phyloP scores from a whole-genome alignment of 805 yeast genomes.

The Blastobotrys robertii region DNA sequence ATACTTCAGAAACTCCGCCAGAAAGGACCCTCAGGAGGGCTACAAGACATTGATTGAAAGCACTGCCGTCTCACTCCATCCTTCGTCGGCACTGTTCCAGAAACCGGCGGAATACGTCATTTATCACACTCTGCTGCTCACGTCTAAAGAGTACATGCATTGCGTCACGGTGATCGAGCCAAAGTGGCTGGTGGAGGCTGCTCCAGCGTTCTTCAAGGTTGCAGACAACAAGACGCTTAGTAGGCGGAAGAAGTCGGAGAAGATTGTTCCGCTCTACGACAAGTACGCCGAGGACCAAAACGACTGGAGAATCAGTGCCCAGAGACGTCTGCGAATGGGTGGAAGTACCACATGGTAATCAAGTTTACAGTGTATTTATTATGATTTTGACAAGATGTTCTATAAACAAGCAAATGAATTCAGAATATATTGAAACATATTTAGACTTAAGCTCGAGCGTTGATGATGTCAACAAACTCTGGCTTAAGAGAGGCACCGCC shows the following conservation, averaged over 20 bases:
- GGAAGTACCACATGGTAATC: background rate
- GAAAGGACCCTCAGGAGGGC: slow-evolving; percentile 53
- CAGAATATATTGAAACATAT: too few relatives aligned
- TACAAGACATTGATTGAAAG: slow-evolving; percentile 30
- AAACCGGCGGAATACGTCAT: slow-evolving; percentile 70
- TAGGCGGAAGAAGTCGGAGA: slow-evolving; percentile 46
- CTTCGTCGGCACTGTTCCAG: slow-evolving; percentile 66
- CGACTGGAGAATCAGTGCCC: slow-evolving; percentile 65
- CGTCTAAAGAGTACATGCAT: slow-evolving; percentile 82
- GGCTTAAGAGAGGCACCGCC: slow-evolving; percentile 99
- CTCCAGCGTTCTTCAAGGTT: slow-evolving; percentile 64
- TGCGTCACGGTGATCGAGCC: slow-evolving; percentile 64
- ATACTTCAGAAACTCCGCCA: slow-evolving; percentile 56
- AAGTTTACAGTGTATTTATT: background rate
- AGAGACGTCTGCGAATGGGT: slow-evolving; percentile 12
- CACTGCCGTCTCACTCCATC: slow-evolving; percentile 64
- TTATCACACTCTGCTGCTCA: slow-evolving; percentile 75
- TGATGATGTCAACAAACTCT: slow-evolving; percentile 91
- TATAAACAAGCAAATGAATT: background rate
- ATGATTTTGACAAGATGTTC: background rate
- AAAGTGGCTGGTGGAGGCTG: slow-evolving; percentile 62
- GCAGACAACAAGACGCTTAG: slow-evolving; percentile 43
- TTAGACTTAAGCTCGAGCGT: slow-evolving; percentile 58
- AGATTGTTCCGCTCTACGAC: slow-evolving; percentile 65
- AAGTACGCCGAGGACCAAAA: slow-evolving; percentile 50